phyloP scores from a whole-genome alignment of 1,139 yeast genomes.

The Yamadazyma friedrichii region DNA sequence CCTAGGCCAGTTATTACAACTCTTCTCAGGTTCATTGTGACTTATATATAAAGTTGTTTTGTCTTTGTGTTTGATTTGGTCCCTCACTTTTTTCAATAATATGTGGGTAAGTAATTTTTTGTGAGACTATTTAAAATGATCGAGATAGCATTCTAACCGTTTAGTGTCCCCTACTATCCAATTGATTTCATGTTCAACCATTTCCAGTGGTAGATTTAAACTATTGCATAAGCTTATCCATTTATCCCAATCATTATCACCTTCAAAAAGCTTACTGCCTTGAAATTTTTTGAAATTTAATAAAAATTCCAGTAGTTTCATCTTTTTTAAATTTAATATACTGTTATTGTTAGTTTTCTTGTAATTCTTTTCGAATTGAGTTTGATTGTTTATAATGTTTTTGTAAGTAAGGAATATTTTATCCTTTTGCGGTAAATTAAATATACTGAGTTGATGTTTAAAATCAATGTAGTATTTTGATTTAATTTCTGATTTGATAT shows the following conservation, averaged over 20 bases:
- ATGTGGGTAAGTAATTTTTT: too few species aligned
- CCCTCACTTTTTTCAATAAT: slow-evolving; percentile 1
- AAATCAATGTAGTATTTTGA: slow-evolving; percentile 28
- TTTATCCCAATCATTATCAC: slow-evolving; percentile 20
- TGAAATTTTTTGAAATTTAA: slow-evolving; percentile 3
- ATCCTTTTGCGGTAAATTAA: slow-evolving; percentile 12
- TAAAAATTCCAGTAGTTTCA: slow-evolving; percentile 23
- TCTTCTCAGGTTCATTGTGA: slow-evolving; percentile 27
- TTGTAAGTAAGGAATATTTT: slow-evolving; percentile 13
- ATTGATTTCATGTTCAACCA: slow-evolving; percentile 32
- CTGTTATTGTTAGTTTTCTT: slow-evolving; percentile 4
- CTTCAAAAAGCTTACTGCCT: slow-evolving; percentile 5
- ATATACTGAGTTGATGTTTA: slow-evolving; percentile 9
- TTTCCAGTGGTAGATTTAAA: slow-evolving; percentile 18
- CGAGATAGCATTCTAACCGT: slow-evolving; percentile 29
- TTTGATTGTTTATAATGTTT: slow-evolving; percentile 11
- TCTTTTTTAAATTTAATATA: slow-evolving; percentile 28
- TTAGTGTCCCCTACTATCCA: slow-evolving; percentile 46
- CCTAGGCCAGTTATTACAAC: slow-evolving; percentile 95
- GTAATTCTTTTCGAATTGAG: slow-evolving; percentile 11
- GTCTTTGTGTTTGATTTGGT: too few species aligned
- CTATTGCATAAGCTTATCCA: slow-evolving; percentile 32
- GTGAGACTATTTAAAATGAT: slow-evolving; percentile 2
- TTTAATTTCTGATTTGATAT: slow-evolving; percentile 30
- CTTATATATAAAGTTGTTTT: too few species aligned